Conservation (phyloP, 2,329 filamentous ascomycete genomes). For the Lasiodiplodia sp. region DNA sequence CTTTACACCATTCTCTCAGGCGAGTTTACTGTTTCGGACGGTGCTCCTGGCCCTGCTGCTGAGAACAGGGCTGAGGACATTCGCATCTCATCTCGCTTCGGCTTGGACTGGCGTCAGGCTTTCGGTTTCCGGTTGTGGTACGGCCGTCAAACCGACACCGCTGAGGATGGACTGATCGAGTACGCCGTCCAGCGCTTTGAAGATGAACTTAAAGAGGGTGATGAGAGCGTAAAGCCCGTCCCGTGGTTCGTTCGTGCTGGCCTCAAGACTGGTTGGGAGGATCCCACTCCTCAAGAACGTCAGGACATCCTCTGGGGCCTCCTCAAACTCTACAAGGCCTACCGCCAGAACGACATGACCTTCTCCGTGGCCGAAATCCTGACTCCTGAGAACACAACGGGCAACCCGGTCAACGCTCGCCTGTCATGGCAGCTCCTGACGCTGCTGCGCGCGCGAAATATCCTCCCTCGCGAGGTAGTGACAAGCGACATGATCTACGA, state of each 20-base stretch:
- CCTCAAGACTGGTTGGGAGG: conserved; percentile 66
- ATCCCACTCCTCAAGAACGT: conserved; percentile 63
- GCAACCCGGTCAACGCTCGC: conserved; percentile 76
- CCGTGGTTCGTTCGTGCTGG: conserved; percentile 73
- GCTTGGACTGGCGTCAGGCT: conserved; percentile 89
- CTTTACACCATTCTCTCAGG: conserved; percentile 90
- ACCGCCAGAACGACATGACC: conserved; percentile 49
- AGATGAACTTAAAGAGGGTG: conserved; percentile 73
- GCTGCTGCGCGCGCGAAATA: conserved; percentile 44
- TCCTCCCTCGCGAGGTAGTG: conserved; percentile 33
- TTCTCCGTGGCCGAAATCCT: conserved; percentile 72
- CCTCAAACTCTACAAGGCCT: conserved; percentile 77
- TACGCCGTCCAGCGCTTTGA: conserved; percentile 76
- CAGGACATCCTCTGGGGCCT: conserved; percentile 89
- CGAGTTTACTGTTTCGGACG: conserved; percentile 83
- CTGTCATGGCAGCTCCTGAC: conserved; percentile 86
- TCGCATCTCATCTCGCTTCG: conserved; percentile 81
- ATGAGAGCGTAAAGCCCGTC: conserved; percentile 72
- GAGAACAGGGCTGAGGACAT: conserved; percentile 86
- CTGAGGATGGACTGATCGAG: conserved; percentile 68
- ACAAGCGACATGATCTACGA: conserved; percentile 38
- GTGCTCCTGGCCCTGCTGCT: conserved; percentile 72
- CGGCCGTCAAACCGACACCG: conserved; percentile 63
- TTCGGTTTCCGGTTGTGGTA: conserved; percentile 95
- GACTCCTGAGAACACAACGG: conserved; percentile 76